phyloP scores from a whole-genome alignment of 1,284 basidiomycete genomes.

The Ustilago esculenta region DNA sequence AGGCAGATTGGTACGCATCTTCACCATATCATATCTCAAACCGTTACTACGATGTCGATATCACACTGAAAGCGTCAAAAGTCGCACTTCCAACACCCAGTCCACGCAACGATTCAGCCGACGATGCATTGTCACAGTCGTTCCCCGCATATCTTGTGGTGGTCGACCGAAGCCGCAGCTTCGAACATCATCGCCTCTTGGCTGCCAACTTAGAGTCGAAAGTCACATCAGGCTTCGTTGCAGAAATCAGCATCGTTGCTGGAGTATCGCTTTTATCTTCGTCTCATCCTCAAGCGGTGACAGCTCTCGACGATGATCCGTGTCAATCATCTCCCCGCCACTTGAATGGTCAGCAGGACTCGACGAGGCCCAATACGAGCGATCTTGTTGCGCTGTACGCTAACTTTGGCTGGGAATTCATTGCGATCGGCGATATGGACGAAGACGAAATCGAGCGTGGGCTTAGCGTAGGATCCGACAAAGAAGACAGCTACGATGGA shows the following conservation, averaged over 20 bases:
- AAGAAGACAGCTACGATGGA: constrained; percentile 13
- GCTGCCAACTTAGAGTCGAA: constrained; percentile 14
- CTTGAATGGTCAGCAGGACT: background rate
- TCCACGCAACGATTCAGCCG: background rate
- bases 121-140: constrained; percentile 4
- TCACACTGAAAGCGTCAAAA: constrained; percentile 38
- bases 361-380: constrained; percentile 9
- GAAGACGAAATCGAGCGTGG: background rate
- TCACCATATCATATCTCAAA: constrained; percentile 53
- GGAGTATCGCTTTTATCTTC: constrained; percentile 22
- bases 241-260: constrained; percentile 40
- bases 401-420: constrained; percentile 57
- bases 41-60: constrained; percentile 55
- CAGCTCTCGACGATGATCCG: constrained; percentile 14
- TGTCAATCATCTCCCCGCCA: background rate
- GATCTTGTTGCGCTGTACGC: constrained; percentile 53
- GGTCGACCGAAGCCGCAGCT: constrained; percentile 25
- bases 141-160: constrained; percentile 39
- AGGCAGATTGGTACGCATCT: constrained; percentile 15
- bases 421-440: constrained; percentile 42
- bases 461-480: background rate
- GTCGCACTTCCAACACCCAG: background rate
- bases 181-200: constrained; percentile 23
- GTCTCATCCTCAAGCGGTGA: constrained; percentile 9
- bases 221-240: constrained; percentile 22